Conservation (phyloP, 331 rosid species). For the Quercus tomentella region DNA sequence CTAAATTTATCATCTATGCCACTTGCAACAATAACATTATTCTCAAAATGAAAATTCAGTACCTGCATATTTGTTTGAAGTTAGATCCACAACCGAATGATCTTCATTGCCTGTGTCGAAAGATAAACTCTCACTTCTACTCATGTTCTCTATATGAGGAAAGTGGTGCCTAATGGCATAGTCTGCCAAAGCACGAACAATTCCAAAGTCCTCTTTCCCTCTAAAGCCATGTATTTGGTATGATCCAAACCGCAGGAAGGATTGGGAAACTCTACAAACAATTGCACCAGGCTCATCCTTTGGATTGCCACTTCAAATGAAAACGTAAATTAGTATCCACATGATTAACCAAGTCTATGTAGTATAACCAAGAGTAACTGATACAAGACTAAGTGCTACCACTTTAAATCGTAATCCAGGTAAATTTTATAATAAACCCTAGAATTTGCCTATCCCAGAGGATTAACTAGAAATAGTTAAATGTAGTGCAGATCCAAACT, state of each 20-base stretch:
- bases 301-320: constrained; percentile 76
- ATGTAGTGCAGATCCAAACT: neutral
- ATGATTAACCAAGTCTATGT: neutral
- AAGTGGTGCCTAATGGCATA: constrained; percentile 84
- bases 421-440: neutral
- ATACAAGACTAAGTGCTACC: neutral
- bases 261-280: constrained; percentile 86
- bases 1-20: neutral
- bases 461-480: neutral
- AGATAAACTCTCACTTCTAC: constrained; percentile 77
- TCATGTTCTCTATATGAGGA: constrained; percentile 89
- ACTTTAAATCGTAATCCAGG: neutral
- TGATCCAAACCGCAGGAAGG: constrained; percentile 93
- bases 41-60: neutral
- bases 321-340: neutral
- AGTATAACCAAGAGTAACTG: neutral
- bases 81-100: constrained; percentile 83
- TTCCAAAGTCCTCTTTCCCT: constrained; percentile 67
- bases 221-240: constrained; percentile 87
- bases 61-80: constrained; percentile 99
- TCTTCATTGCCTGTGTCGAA: constrained; percentile 77
- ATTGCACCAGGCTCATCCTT: constrained; percentile 98
- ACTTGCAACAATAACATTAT: neutral
- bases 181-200: constrained; percentile 83
- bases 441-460: neutral